Conservation (phyloP, 2,329 filamentous ascomycete species). For the Didymella glomerata region DNA sequence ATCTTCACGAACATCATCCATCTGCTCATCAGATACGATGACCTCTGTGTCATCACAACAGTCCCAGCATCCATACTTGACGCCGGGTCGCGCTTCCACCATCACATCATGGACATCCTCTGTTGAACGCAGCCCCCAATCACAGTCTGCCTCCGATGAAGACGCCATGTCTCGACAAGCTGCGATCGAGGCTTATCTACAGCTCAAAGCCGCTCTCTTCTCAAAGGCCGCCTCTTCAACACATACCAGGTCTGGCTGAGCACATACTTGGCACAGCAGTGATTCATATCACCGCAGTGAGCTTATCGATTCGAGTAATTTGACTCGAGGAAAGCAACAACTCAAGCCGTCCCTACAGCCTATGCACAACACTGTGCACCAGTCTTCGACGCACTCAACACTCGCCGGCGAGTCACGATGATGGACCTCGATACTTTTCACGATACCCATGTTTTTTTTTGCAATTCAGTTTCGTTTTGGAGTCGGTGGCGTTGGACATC, state of each 20-base stretch:
- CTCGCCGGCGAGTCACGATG: conserved; percentile 10
- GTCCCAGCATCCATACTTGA: conserved; percentile 40
- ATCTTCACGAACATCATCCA: conserved; percentile 30
- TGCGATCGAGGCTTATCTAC: conserved; percentile 47
- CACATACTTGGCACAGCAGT: neutral
- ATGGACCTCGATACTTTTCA: neutral
- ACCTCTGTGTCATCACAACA: conserved; percentile 25
- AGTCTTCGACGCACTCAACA: neutral
- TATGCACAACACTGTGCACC: neutral
- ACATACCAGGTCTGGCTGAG: conserved; percentile 6
- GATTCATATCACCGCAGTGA: neutral
- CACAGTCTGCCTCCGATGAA: conserved; percentile 21
- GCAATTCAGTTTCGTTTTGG: neutral
- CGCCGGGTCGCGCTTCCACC: conserved; percentile 37
- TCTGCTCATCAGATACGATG: conserved; percentile 32
- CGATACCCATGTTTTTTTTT: conserved; percentile 9
- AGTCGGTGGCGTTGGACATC: conserved; percentile 10
- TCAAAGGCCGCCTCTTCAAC: conserved; percentile 43
- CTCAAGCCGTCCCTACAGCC: neutral
- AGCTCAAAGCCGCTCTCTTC: conserved; percentile 45
- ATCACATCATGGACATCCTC: conserved; percentile 48
- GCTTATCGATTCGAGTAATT: neutral
- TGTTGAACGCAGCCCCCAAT: conserved; percentile 29
- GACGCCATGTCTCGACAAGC: conserved; percentile 36
- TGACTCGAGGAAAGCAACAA: neutral